Evolutionary conservation across 2,329 filamentous ascomycete genomes (phyloP), one percentile per base, ranked within the genome.

Genomic region (Xylariaceae sp.): DNA sequence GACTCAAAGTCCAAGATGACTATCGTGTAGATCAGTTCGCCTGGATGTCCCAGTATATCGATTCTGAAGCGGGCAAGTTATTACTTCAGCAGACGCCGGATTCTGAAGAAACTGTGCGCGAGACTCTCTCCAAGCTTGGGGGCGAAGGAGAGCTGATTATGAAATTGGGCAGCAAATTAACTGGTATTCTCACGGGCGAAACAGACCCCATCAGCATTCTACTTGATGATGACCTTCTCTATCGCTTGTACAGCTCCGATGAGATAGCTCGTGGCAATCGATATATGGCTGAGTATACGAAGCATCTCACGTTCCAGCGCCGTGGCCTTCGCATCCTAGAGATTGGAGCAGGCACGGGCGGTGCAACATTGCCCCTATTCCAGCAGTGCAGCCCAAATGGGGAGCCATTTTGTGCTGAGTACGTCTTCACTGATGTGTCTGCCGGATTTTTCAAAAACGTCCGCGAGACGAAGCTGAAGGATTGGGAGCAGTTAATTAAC

Each of bases 281-380:
- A 13, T 50, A 50, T 24, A 16, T 50, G 18, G 36, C 47, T 11
- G 37, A 50, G 23, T 50, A 35, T 37, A 26, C 21, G n/a, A 50
- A 41, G 20, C 36, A 40, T 3, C 18, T 50, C 16, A 23, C 47
- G 8, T 50, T 42, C 27, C 47, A 50, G 29, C 40, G 32, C 24
- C 27, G 27, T 30, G 27, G n/a, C 27, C 27, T 30, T 30, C 27
- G 27, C 27, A 30, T 30, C 13, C 27, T 30, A 8, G 8, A 30
- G n/a, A 30, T 30, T n/a, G 27, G 27, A 8, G n/a, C 27, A 13
- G n/a, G 27, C 27, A 30, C 27, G 8, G 27, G 27, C 8, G 27
- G 8, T n/a, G 8, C 27, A 13, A 53, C 50, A 24, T n/a, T 46
- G 23, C 32, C 21, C 18, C 8, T 53, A 9, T 13, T 53, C 3